A percentile compares a stretch with the other conserved stretches of the same genome.
These are phyloP conservation scores for Bremia lactucae DNA, from an alignment of 352 stramenopile species.

Conservation along the genomic window DNA sequence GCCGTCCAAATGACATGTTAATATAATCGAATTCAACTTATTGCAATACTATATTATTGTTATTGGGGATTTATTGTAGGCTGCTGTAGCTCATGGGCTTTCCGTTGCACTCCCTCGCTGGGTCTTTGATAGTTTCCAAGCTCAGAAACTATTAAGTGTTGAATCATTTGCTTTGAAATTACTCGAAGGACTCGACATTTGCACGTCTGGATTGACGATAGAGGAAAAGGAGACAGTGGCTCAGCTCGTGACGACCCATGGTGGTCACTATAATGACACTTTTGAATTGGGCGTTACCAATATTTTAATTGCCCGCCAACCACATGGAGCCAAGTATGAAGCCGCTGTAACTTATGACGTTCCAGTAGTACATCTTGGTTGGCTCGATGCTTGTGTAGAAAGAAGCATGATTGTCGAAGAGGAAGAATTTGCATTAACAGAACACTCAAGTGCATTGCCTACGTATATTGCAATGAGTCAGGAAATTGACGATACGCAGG, in stretches of 20 bases:
- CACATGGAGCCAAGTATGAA: conserved; percentile 54
- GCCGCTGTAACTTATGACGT: conserved; percentile 43
- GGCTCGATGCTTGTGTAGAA: conserved; percentile 61
- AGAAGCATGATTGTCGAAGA: conserved; percentile 33
- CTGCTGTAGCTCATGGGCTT: conserved; percentile 33
- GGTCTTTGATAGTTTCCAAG: conserved; percentile 59
- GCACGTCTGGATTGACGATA: conserved; percentile 46
- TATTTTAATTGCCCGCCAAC: conserved; percentile 49
- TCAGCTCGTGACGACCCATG: conserved; percentile 27
- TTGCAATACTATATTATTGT: no score
- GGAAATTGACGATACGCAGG: conserved; percentile 24
- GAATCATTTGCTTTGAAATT: conserved; percentile 24
- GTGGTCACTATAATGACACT: conserved; percentile 43
- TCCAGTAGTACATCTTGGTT: conserved; percentile 57
- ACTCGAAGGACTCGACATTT: conserved; percentile 56
- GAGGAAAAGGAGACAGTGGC: conserved; percentile 44
- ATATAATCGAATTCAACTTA: no score
- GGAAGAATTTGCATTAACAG: conserved; percentile 30
- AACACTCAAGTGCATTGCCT: conserved; percentile 11
- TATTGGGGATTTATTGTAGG: conserved; percentile 12
- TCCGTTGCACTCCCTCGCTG: conserved; percentile 38
- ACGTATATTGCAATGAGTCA: conserved; percentile 29
- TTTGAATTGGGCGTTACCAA: conserved; percentile 49
- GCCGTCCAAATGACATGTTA: no score
- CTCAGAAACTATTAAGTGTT: conserved; percentile 30